These are phyloP conservation scores for Gloeopeniophorella convolvens DNA, from an alignment of 768 basidiomycete species.

Conservation along the genomic window DNA sequence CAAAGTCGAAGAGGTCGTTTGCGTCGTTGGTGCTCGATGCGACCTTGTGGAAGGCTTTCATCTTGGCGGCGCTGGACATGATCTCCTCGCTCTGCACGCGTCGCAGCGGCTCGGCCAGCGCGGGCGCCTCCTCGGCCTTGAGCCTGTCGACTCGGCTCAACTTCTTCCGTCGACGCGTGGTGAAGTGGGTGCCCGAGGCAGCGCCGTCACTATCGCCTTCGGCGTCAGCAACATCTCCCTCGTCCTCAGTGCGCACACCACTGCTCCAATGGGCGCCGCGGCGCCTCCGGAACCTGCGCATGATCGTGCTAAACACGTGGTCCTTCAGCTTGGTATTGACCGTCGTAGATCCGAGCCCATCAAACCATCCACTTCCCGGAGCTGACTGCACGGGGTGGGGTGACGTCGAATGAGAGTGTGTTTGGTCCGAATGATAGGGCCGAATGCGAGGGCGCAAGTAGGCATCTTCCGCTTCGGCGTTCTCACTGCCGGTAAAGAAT, in stretches of 20 bases:
- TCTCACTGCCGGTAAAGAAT: conserved; percentile 9
- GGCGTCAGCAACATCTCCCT: conserved; percentile 39
- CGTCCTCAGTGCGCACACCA: conserved; percentile 45
- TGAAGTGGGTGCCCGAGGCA: conserved; percentile 2
- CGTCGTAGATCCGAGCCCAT: conserved; percentile 86
- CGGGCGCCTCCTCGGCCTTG: conserved; percentile 35
- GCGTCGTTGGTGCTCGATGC: conserved; percentile 4
- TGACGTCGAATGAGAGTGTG: neutral
- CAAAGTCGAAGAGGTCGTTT: conserved; percentile 18
- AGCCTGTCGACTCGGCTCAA: conserved; percentile 36
- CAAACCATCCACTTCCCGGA: conserved; percentile 50
- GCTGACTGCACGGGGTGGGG: neutral
- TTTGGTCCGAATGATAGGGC: conserved; percentile 29
- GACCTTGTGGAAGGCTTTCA: conserved; percentile 16
- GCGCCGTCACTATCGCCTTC: conserved; percentile 37
- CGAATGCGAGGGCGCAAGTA: conserved; percentile 31
- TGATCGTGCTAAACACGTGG: conserved; percentile 87
- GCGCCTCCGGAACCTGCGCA: conserved; percentile 64
- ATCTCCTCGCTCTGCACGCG: conserved; percentile 60
- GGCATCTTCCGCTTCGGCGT: conserved; percentile 28
- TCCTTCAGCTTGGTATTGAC: conserved; percentile 95
- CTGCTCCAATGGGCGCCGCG: conserved; percentile 25
- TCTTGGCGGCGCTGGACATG: conserved; percentile 32
- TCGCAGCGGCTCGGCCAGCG: conserved; percentile 39
- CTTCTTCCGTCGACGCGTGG: conserved; percentile 34